Percentiles rank a stretch among this genome's conserved stretches.
phyloP scores from a whole-genome alignment of 164 flowering plant species.

The Stephania cephalantha region DNA sequence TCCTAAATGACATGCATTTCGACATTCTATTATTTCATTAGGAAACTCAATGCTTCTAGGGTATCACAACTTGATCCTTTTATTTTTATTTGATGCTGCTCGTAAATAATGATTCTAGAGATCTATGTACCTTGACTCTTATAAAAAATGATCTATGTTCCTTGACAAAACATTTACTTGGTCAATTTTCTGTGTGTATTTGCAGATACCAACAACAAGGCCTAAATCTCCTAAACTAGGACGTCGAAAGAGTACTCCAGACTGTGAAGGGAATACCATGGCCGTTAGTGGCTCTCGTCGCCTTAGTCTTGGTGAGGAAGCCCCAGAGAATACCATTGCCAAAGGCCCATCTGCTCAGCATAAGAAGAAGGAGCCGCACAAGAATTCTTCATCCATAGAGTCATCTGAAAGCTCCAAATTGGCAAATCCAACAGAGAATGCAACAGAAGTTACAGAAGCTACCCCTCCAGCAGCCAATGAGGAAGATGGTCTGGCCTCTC shows the following conservation, averaged over 20 bases:
- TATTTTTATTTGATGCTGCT: no score
- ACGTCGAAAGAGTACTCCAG: constrained; percentile 50
- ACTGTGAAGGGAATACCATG: constrained; percentile 34
- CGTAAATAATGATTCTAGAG: no score
- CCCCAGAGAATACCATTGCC: constrained; percentile 22
- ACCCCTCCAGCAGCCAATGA: constrained; percentile 8
- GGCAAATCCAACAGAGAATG: constrained; percentile 26
- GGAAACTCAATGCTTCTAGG: no score
- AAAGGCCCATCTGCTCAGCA: constrained; percentile 34
- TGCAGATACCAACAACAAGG: constrained; percentile 83
- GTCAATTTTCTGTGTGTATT: background rate
- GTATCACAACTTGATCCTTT: no score
- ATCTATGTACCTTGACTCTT: no score
- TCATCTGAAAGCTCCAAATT: constrained; percentile 58
- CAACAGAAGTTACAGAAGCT: constrained; percentile 14
- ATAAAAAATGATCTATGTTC: no score
- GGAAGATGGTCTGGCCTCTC: constrained; percentile 19
- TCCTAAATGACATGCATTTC: no score
- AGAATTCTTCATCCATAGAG: constrained; percentile 73
- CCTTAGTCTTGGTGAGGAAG: constrained; percentile 59
- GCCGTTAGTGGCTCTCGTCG: constrained; percentile 29
- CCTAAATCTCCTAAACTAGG: constrained; percentile 93
- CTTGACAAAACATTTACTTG: no score
- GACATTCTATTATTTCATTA: no score
- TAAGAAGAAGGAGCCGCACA: constrained; percentile 48